phyloP scores from a whole-genome alignment of 1,284 basidiomycete species.

The Leccinum angustisporum region DNA sequence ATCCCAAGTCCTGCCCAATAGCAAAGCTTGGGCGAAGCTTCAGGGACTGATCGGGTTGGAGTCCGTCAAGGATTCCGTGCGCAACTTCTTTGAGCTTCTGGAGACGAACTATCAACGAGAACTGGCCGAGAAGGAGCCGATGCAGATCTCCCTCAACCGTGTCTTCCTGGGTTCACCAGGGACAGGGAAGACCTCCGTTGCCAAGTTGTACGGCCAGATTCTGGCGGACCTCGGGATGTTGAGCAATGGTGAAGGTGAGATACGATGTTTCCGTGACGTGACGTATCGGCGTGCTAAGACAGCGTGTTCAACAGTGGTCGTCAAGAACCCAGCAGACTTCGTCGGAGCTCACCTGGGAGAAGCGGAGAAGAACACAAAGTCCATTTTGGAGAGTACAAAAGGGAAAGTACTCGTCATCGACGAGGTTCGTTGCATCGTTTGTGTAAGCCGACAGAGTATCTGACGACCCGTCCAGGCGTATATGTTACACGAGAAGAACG shows the following conservation, averaged over 20 bases:
- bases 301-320: constrained; percentile 43
- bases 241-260: constrained; percentile 65
- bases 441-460: not conserved
- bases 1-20: constrained; percentile 44
- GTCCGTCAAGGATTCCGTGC: constrained; percentile 55
- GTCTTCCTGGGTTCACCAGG: constrained; percentile 65
- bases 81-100: constrained; percentile 47
- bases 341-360: constrained; percentile 54
- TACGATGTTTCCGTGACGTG: not conserved
- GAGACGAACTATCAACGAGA: constrained; percentile 59
- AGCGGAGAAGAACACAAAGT: constrained; percentile 63
- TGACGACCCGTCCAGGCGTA: constrained; percentile 50
- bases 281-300: not conserved
- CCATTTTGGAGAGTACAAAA: constrained; percentile 52
- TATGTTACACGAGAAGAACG: constrained; percentile 53
- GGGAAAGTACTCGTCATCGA: constrained; percentile 72
- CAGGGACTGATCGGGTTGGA: constrained; percentile 53
- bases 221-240: constrained; percentile 58
- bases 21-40: constrained; percentile 51
- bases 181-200: constrained; percentile 69
- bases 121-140: constrained; percentile 50
- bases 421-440: constrained; percentile 43
- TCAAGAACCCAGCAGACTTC: constrained; percentile 69
- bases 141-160: constrained; percentile 57
- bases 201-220: constrained; percentile 61